A percentile compares a stretch with the other conserved stretches of the same genome.
Evolutionary conservation across 2,329 filamentous ascomycete species (phyloP).

Genomic region (Westerdykella ornata): DNA sequence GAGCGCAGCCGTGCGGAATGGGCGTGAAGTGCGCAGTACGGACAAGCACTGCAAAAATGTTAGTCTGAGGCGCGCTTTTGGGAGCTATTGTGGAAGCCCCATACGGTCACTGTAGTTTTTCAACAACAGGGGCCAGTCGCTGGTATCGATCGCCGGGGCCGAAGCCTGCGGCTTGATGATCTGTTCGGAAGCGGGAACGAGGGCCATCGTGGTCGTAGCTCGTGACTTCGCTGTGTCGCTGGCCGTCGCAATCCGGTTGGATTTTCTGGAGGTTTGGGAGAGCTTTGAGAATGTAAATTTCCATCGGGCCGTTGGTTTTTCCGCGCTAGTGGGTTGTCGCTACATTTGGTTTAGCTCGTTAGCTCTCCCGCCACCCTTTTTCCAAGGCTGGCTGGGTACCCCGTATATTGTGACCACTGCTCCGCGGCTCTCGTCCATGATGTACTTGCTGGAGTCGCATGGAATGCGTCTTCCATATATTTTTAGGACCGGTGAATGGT

Average conservation of each 20-base stretch:
- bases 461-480: too few relatives aligned
- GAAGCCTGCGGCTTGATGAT: slow-evolving; percentile 87
- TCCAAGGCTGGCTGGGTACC: too few relatives aligned
- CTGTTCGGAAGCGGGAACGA: slow-evolving; percentile 52
- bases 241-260: neutral
- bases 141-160: slow-evolving; percentile 73
- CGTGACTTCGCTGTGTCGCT: neutral
- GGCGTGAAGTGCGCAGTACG: slow-evolving; percentile 95
- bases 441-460: too few relatives aligned
- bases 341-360: too few relatives aligned
- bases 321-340: neutral
- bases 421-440: too few relatives aligned
- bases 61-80: slow-evolving; percentile 11
- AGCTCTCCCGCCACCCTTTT: too few relatives aligned
- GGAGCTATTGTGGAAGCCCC: slow-evolving; percentile 37
- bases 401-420: too few relatives aligned
- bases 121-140: slow-evolving; percentile 84
- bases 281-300: neutral
- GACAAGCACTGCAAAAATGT: slow-evolving; percentile 62
- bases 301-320: neutral
- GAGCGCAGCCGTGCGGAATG: slow-evolving; percentile 86
- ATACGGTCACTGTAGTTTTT: slow-evolving; percentile 92
- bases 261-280: neutral
- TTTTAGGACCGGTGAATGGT: too few relatives aligned
- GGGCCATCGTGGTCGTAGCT: slow-evolving; percentile 27